These are phyloP conservation scores for Blumeriella jaapii DNA, from an alignment of 2,329 filamentous ascomycete species.

Conservation along the genomic window DNA sequence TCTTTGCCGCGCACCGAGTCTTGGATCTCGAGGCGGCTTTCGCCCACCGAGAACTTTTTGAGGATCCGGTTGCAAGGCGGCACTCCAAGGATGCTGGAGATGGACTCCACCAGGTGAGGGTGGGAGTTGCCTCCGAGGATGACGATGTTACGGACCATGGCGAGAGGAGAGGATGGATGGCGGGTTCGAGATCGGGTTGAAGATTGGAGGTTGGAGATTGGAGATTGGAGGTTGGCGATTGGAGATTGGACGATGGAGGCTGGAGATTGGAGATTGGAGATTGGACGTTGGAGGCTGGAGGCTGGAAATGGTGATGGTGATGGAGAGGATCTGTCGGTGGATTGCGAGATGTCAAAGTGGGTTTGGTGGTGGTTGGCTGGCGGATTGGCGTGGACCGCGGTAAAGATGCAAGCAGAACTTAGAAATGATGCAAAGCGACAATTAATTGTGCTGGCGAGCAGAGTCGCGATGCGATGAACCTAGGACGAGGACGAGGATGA, in stretches of 20 bases:
- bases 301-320: too few relatives aligned
- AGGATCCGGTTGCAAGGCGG: conserved; percentile 76
- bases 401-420: too few relatives aligned
- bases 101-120: conserved; percentile 71
- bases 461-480: conserved; percentile 7
- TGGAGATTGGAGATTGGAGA: too few relatives aligned
- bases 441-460: conserved; percentile 1
- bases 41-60: conserved; percentile 86
- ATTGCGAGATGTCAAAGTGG: conserved; percentile 19
- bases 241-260: too few relatives aligned
- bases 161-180: conserved; percentile 6
- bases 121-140: conserved; percentile 90
- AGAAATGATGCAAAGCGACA: too few relatives aligned
- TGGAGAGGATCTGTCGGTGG: conserved; percentile 9
- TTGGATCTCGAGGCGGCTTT: conserved; percentile 89
- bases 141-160: conserved; percentile 90
- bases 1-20: conserved; percentile 97
- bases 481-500: conserved; percentile 9
- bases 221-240: too few relatives aligned
- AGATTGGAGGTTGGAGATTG: not conserved
- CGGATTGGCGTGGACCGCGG: too few relatives aligned
- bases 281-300: too few relatives aligned
- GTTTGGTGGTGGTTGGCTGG: too few relatives aligned
- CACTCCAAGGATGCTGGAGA: conserved; percentile 82
- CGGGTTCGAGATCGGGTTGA: conserved; percentile 1